Base-by-base conservation (phyloP, 768 basidiomycete genomes). In the Macrolepiota fuliginosa region DNA sequence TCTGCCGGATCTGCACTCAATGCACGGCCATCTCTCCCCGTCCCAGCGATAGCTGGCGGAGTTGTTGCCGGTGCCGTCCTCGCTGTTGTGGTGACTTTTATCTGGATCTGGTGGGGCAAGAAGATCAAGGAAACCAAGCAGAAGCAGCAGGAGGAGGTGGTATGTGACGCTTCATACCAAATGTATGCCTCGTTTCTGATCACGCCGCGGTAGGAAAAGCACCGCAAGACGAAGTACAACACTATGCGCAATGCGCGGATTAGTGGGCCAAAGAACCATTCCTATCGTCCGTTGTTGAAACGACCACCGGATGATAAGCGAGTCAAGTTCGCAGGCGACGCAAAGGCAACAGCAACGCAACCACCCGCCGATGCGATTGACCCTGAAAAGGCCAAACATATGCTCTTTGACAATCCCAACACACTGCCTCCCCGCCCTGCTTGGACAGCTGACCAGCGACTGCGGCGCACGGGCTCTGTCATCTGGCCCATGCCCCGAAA, bases 11-110 rank as follows among this genome's bases (percentile, higher is more conserved):
- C 32, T 17, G 39, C 32, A 19, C 22, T 42, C 24, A 50, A 39
- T 22, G 54, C 65, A 40, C 54, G 61, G 25, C 27, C 63, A 35
- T 27, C 68, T 1, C 63, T 84, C 6, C 84, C 84, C 7, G 68
- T 85, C 10, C 79, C 68, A 11, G 79, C 82, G 11, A 81, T 87
- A 62, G 81, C 73, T 5, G 83, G 83, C 5, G 84, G 84, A 9
- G 71, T 77, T 0, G 74, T 68, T 2, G 84, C 74, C 0, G 86
- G 86, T 22, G 74, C 77, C 32, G 55, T 77, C 7, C 72, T 87
- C 11, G 83, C 82, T 4, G 58, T 85, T 17, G 66, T 72, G 6
- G 68, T 74, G 4, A 77, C 78, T 7, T 61, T 79, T 42, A 73
- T 72, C 22, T 86, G 83, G 82, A 68, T 76, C 45, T 78, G 71